Evolutionary conservation across 1,284 basidiomycete genomes (phyloP).

Genomic region (Phellinidium pouzarii): DNA sequence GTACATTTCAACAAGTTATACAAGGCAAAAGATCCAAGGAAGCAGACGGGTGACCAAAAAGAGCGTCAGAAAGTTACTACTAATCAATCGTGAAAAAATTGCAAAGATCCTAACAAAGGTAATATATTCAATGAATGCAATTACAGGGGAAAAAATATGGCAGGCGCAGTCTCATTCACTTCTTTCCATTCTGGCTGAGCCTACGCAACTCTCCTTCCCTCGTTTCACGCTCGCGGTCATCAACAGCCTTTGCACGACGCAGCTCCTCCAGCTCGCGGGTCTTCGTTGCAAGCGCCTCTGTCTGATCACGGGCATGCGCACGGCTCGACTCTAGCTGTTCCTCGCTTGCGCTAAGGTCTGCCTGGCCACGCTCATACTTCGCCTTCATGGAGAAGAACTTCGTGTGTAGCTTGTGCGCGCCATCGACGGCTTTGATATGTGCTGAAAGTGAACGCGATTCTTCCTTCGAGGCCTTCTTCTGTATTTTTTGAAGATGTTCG

Average conservation of each 20-base stretch:
- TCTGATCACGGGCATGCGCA: conserved; percentile 22
- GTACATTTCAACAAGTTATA: no score
- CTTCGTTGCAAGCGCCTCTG: conserved; percentile 25
- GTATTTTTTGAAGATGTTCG: conserved; percentile 15
- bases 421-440: conserved; percentile 31
- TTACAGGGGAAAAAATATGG: not conserved
- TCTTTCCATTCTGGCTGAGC: not conserved
- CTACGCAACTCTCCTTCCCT: conserved; percentile 21
- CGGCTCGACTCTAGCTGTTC: conserved; percentile 22
- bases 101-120: no score
- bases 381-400: conserved; percentile 21
- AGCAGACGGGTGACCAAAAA: no score
- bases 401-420: conserved; percentile 34
- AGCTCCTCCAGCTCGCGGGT: conserved; percentile 35
- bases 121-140: not conserved
- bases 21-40: not conserved
- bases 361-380: conserved; percentile 18
- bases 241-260: conserved; percentile 34
- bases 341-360: conserved; percentile 19
- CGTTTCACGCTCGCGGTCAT: conserved; percentile 36
- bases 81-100: no score
- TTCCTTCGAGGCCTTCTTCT: conserved; percentile 21
- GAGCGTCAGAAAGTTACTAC: no score
- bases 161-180: not conserved
- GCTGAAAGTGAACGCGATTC: conserved; percentile 32